These are phyloP conservation scores for Blastocystis sp. DNA, from an alignment of 352 stramenopile genomes.

Conservation along the genomic window DNA sequence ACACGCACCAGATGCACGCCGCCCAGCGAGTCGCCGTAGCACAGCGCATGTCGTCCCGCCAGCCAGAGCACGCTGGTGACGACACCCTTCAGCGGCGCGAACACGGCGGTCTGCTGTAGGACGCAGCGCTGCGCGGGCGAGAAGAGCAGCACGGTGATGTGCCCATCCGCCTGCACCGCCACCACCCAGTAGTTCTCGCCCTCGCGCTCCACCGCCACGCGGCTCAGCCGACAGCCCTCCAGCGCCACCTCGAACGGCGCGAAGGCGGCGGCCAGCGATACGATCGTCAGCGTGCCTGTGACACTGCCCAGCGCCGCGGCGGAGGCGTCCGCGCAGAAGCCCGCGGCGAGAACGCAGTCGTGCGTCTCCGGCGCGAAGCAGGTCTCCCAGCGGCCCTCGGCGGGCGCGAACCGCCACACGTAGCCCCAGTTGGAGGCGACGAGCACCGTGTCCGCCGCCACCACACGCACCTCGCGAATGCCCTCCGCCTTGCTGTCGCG, in stretches of 20 bases:
- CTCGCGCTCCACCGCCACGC: neutral
- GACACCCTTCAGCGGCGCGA: neutral
- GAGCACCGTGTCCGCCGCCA: neutral
- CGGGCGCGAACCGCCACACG: constrained; percentile 36
- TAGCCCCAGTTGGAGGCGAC: constrained; percentile 66
- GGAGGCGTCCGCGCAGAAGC: neutral
- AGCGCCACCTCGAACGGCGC: neutral
- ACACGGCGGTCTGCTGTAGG: neutral
- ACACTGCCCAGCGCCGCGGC: neutral
- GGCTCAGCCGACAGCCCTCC: neutral
- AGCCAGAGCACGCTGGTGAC: constrained; percentile 25
- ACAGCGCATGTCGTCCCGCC: constrained; percentile 14
- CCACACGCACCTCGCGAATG: constrained; percentile 34
- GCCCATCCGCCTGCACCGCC: neutral
- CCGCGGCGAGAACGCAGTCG: constrained; percentile 7
- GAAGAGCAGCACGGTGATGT: neutral
- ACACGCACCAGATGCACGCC: neutral
- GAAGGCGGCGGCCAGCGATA: neutral
- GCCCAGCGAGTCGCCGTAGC: constrained; percentile 40
- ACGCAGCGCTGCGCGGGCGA: neutral
- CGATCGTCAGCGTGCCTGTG: neutral
- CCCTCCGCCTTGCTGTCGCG: constrained; percentile 45
- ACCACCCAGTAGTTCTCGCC: neutral
- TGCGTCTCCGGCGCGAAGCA: neutral
- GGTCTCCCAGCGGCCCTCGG: neutral